Evolutionary conservation across 352 stramenopile species (phyloP).

Genomic region (Elongisporangium anandrum): DNA sequence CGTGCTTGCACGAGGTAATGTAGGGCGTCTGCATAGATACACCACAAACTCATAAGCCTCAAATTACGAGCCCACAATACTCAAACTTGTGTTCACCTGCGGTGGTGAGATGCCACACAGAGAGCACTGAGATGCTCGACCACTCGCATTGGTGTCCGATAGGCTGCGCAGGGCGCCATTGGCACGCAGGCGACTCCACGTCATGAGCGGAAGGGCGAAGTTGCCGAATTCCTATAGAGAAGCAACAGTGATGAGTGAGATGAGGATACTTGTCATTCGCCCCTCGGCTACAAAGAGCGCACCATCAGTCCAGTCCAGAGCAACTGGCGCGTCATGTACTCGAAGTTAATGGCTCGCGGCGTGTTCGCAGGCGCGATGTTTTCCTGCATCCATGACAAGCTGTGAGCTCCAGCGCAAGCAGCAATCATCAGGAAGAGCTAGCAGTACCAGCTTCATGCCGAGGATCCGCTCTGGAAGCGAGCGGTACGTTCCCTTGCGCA

Average conservation of each 20-base stretch:
- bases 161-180: constrained; percentile 8
- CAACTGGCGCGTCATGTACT: constrained; percentile 84
- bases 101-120: constrained; percentile 57
- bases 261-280: background rate
- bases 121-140: constrained; percentile 38
- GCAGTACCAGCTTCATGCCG: constrained; percentile 58
- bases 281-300: constrained; percentile 1
- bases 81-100: constrained; percentile 17
- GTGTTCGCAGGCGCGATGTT: constrained; percentile 47
- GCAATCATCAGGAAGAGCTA: background rate
- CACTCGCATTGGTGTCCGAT: background rate
- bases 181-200: constrained; percentile 44
- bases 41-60: background rate
- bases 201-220: constrained; percentile 70
- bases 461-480: constrained; percentile 72
- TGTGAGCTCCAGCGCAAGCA: background rate
- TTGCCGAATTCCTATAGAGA: constrained; percentile 67
- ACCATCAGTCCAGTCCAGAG: constrained; percentile 85
- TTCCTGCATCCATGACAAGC: constrained; percentile 22
- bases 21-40: constrained; percentile 60
- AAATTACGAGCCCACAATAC: background rate
- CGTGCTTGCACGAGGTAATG: constrained; percentile 82
- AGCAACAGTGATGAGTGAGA: constrained; percentile 1
- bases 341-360: constrained; percentile 76
- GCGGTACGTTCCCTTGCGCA: constrained; percentile 64